These are phyloP conservation scores for Geotrichum macrosporum DNA, from an alignment of 1,139 yeast genomes.

Conservation along the genomic window DNA sequence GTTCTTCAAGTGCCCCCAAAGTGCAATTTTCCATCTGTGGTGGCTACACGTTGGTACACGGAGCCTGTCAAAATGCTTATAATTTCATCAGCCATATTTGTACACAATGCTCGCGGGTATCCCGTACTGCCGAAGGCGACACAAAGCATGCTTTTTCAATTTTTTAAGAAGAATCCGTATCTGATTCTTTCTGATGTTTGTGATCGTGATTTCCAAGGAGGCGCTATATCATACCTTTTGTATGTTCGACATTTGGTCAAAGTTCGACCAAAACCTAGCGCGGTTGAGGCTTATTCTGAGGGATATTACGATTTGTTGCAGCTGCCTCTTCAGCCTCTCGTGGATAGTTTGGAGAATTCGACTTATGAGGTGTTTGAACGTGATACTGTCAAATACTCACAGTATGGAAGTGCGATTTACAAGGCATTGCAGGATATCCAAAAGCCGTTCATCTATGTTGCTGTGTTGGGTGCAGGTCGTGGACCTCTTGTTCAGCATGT, in stretches of 20 bases:
- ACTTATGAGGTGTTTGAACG: conserved; percentile 67
- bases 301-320: conserved; percentile 43
- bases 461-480: conserved; percentile 81
- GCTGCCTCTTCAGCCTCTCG: conserved; percentile 70
- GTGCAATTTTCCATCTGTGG: conserved; percentile 42
- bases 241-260: conserved; percentile 51
- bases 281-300: conserved; percentile 38
- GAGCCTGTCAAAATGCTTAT: conserved; percentile 59
- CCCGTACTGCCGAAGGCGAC: conserved; percentile 58
- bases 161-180: conserved; percentile 37
- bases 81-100: conserved; percentile 51
- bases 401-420: conserved; percentile 62
- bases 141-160: conserved; percentile 45
- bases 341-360: conserved; percentile 50
- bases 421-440: conserved; percentile 49
- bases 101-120: conserved; percentile 53
- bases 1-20: conserved; percentile 51
- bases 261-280: conserved; percentile 35
- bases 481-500: conserved; percentile 69
- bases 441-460: conserved; percentile 35
- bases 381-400: conserved; percentile 62
- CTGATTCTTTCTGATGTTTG: conserved; percentile 36
- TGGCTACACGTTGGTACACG: conserved; percentile 55
- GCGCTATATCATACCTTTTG: conserved; percentile 46
- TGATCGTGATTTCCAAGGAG: conserved; percentile 39